Percentiles rank a stretch among this genome's conserved stretches.
Evolutionary conservation across 2,329 filamentous ascomycete species (phyloP).

Genomic region (Leptographium lundbergii): DNA sequence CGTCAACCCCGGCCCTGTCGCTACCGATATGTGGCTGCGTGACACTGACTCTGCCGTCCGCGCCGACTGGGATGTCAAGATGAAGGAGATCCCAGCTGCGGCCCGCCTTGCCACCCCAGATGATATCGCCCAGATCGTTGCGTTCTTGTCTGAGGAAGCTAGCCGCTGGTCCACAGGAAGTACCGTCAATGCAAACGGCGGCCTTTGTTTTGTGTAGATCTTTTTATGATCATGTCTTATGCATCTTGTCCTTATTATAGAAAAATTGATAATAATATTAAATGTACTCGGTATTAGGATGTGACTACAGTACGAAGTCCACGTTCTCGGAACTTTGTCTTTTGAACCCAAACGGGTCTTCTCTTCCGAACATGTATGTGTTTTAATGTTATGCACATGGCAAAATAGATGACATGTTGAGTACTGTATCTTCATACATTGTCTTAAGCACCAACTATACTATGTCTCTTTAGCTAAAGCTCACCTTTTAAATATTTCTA

Average conservation of each 20-base stretch:
- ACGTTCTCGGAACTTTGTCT: not conserved
- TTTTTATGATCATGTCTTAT: not conserved
- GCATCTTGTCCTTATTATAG: not conserved
- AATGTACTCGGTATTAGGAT: no score
- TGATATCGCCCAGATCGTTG: constrained; percentile 44
- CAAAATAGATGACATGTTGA: no score
- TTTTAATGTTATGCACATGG: not conserved
- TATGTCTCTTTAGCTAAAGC: not conserved
- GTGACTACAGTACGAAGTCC: no score
- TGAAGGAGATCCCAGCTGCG: constrained; percentile 40
- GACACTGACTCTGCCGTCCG: constrained; percentile 29
- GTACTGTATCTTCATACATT: no score
- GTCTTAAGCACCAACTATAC: not conserved
- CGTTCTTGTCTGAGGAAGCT: constrained; percentile 37
- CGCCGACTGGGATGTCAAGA: constrained; percentile 31
- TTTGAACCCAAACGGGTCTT: not conserved
- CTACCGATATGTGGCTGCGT: constrained; percentile 35
- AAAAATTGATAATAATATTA: not conserved
- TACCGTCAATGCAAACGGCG: constrained; percentile 41
- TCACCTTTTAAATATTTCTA: not conserved
- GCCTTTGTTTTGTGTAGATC: constrained; percentile 7
- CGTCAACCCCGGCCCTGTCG: constrained; percentile 44
- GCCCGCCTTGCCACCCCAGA: constrained; percentile 36
- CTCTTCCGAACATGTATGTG: not conserved
- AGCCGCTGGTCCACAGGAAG: constrained; percentile 41